Evolutionary conservation across 2,329 filamentous ascomycete genomes (phyloP).

Genomic region (Aspergillus quadricinctus): DNA sequence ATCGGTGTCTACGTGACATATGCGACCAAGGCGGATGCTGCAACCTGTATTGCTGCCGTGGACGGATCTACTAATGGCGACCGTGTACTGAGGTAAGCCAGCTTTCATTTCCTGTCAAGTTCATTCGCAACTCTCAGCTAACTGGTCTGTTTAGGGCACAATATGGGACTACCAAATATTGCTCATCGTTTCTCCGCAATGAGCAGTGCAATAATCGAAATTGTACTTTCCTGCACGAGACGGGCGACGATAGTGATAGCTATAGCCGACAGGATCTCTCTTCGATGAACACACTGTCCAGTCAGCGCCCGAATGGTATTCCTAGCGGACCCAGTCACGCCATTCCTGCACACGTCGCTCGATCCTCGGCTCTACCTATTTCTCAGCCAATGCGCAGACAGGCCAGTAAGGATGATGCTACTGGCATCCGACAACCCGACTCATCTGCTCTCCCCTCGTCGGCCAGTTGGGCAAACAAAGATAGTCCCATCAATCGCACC

Average conservation of each 20-base stretch:
- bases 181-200: conserved; percentile 90
- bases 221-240: conserved; percentile 97
- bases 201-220: conserved; percentile 93
- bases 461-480: conserved; percentile 81
- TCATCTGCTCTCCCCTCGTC: conserved; percentile 88
- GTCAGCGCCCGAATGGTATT: conserved; percentile 53
- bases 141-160: conserved; percentile 49
- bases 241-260: conserved; percentile 96
- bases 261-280: conserved; percentile 93
- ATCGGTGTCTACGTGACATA: conserved; percentile 99
- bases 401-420: conserved; percentile 68
- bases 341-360: conserved; percentile 39
- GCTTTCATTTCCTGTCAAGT: conserved; percentile 21
- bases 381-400: conserved; percentile 65
- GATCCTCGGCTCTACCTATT: conserved; percentile 49
- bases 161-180: conserved; percentile 95
- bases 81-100: conserved; percentile 69
- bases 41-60: conserved; percentile 83
- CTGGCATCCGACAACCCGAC: conserved; percentile 58
- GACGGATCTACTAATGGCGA: conserved; percentile 92
- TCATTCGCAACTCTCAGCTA: neutral
- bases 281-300: conserved; percentile 85
- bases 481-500: conserved; percentile 62
- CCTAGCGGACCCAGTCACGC: conserved; percentile 18
- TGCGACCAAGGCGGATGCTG: conserved; percentile 83